Evolutionary conservation across 257 asterid species (phyloP).

Genomic region (Nicotiana knightiana): DNA sequence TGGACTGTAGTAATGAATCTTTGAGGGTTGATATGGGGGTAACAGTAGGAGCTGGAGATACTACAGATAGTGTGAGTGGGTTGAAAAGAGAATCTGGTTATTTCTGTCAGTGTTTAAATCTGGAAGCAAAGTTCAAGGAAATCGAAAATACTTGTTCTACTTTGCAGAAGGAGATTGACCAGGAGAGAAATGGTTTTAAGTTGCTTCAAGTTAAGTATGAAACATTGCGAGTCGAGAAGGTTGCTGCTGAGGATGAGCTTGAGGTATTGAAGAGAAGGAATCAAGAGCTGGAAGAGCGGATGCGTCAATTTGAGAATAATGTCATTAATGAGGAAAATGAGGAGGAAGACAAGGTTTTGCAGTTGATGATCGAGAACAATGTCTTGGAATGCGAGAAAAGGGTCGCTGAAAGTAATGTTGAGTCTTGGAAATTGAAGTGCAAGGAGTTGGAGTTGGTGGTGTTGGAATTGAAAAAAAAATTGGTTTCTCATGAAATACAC

Average conservation of each 20-base stretch:
- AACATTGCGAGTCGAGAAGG: slow-evolving; percentile 11
- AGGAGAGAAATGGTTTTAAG: slow-evolving; percentile 15
- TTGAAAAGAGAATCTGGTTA: slow-evolving; percentile 11
- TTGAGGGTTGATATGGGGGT: neutral
- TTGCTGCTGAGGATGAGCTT: slow-evolving; percentile 20
- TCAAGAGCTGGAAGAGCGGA: slow-evolving; percentile 28
- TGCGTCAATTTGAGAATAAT: neutral
- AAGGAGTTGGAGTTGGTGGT: slow-evolving; percentile 37
- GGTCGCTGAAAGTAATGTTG: slow-evolving; percentile 37
- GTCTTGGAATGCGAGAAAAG: slow-evolving; percentile 49
- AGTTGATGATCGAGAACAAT: slow-evolving; percentile 43
- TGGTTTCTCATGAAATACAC: neutral
- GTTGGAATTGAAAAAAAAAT: slow-evolving; percentile 26
- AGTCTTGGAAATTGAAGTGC: slow-evolving; percentile 41
- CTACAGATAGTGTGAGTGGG: neutral
- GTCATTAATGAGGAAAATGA: slow-evolving; percentile 11
- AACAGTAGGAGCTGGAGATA: neutral
- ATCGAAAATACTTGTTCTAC: slow-evolving; percentile 13
- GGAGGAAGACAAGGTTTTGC: slow-evolving; percentile 25
- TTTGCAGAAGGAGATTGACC: slow-evolving; percentile 25
- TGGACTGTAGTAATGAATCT: neutral
- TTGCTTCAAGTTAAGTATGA: slow-evolving; percentile 21
- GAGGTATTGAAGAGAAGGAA: slow-evolving; percentile 30
- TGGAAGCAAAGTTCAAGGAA: slow-evolving; percentile 23
- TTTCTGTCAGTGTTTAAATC: slow-evolving; percentile 27